Evolutionary conservation across 2,329 filamentous ascomycete species (phyloP), one percentile per base, ranked within the genome.

Genomic region (Lachnellula subtilissima): DNA sequence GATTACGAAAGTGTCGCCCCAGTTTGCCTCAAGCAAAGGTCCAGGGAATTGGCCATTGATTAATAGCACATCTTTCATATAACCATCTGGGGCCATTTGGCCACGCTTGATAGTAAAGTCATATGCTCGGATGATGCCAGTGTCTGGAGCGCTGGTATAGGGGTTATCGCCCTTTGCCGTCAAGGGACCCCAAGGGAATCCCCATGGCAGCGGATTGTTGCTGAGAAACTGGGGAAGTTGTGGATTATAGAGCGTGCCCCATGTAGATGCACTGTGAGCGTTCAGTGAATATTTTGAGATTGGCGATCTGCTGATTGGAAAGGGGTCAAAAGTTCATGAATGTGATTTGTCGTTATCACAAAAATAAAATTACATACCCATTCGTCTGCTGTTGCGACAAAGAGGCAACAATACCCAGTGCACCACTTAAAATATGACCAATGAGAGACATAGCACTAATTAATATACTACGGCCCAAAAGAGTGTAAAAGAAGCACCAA

Each of bases 141-240:
- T 76, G 35, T 70, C 66, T 0, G 74, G 74, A n/a, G 65, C 62
- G 15, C 65, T 57, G 5, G 62, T 66, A n/a, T 68, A 69, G 46
- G 73, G 73, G 47, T 75, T 71, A 6, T 65, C 77, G 4, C 65
- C 65, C 5, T 65, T 66, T 35, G 74, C 67, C 17, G 72, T 74
- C 45, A 72, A 67, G 4, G 63, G 65, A 25, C 79, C 80, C 82
- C 82, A 84, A 2, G 82, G 81, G 49, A 65, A 75, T 3, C 77
- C 78, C 57, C 75, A 71, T 0, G 76, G 76, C 2, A 78, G 65
- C 19, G 79, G 76, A 59, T 80, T 80, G 65, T 78, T 73, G 5
- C 65, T 72, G 15, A 82, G 68, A 58, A 78, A 82, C 0, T 54
- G 46, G 8, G 72, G 71, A n/a, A 74, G 66, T 0, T 55, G 58